Evolutionary conservation across 192 early-diverging fungal genomes (phyloP), one percentile per base, ranked within the genome.

Genomic region (Entrophospora sp.): DNA sequence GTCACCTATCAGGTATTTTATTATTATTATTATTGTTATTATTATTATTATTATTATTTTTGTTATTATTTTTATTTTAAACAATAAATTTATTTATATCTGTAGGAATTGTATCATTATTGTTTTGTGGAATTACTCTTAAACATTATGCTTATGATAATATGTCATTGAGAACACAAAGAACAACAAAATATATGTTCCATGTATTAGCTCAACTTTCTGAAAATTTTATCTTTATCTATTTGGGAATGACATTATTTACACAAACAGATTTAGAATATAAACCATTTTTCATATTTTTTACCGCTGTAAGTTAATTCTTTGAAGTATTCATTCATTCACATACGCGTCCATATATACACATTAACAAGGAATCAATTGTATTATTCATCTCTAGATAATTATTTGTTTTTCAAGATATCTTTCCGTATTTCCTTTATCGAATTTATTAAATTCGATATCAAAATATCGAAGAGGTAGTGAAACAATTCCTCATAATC

Each of bases 201-300:
- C 84, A 91, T 27, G 87, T 97, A n/a, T 75, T 98, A 24, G 85
- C 90, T 0, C 90, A 95, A 58, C 78, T 98, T 27, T 88, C 91
- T 0, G 96, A 98, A 70, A 97, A 95, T 65, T 98, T 98, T 73
- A 89, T 97, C 65, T 98, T 97, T 70, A 93, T 98, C 46, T 97
- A 96, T 71, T 78, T 98, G 30, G 96, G 94, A 6, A 78, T 98
- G 45, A 89, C 93, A 31, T 82, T 97, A 58, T 98, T 96, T 70
- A 93, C 96, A 0, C 76, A 87, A 14, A 67, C 73, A 30, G 86
- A 92, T 53, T 67, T 85, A 55, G 78, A 83, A 27, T 89, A 88
- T 69, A 81, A 84, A 49, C 87, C 87, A 8, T 70, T 89, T 25
- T 92, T 92, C 68, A 88, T 92, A 25, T 61, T 89, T 9, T 86